These are phyloP conservation scores for Heterobasidion annosum DNA, from an alignment of 1,284 basidiomycete genomes.

Conservation along the genomic window DNA sequence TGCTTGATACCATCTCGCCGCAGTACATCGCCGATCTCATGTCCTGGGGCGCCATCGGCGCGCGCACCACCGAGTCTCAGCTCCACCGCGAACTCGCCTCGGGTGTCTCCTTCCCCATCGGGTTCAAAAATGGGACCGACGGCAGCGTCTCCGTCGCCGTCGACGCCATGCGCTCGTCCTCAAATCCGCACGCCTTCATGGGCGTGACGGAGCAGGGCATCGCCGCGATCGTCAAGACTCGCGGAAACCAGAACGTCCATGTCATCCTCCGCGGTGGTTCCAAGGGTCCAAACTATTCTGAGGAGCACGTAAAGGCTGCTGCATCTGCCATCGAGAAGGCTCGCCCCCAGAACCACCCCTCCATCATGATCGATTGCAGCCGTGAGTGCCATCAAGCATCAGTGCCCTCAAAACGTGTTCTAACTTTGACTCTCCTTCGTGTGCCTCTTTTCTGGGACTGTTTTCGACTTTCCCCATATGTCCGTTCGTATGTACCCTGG, in stretches of 20 bases:
- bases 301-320: constrained; percentile 70
- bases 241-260: constrained; percentile 88
- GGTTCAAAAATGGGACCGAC: constrained; percentile 99
- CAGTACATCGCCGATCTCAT: constrained; percentile 77
- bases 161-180: constrained; percentile 92
- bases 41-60: constrained; percentile 97
- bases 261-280: constrained; percentile 90
- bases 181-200: constrained; percentile 95
- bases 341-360: constrained; percentile 48
- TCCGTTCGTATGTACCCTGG: background rate
- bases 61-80: constrained; percentile 92
- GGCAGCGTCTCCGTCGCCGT: constrained; percentile 83
- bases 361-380: constrained; percentile 81
- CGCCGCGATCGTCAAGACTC: constrained; percentile 92
- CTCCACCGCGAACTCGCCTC: constrained; percentile 89
- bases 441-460: background rate
- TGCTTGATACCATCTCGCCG: constrained; percentile 91
- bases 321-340: constrained; percentile 67
- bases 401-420: no score
- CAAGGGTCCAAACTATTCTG: constrained; percentile 79
- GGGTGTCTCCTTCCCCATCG: constrained; percentile 86
- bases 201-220: constrained; percentile 94
- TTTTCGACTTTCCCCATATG: background rate
- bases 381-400: constrained; percentile 35
- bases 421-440: background rate